These are phyloP conservation scores for Didymellaceae sp. DNA, from an alignment of 2,329 filamentous ascomycete genomes.

Conservation along the genomic window DNA sequence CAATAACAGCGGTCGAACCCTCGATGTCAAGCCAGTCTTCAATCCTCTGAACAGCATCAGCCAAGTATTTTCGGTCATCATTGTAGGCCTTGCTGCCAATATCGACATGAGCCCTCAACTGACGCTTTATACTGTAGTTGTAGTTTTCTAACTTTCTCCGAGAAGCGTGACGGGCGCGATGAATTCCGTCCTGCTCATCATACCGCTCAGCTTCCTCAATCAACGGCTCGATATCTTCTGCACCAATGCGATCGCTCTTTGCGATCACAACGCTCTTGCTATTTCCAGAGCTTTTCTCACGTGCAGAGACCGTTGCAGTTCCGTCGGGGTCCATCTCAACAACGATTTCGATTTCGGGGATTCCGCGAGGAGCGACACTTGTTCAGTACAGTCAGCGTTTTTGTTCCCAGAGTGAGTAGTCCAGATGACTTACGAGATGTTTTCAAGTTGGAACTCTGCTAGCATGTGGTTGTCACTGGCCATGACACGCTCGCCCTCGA, in stretches of 20 bases:
- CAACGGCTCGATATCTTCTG: constrained; percentile 99
- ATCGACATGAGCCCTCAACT: constrained; percentile 94
- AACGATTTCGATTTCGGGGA: constrained; percentile 97
- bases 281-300: constrained; percentile 98
- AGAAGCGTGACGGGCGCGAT: constrained; percentile 93
- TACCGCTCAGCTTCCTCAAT: constrained; percentile 98
- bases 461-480: constrained; percentile 95
- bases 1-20: constrained; percentile 78
- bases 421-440: constrained; percentile 70
- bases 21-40: constrained; percentile 98
- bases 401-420: background rate
- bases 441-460: constrained; percentile 97
- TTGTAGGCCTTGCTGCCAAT: constrained; percentile 98
- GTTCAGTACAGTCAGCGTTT: constrained; percentile 25
- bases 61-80: constrained; percentile 95
- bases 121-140: constrained; percentile 98
- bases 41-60: constrained; percentile 96
- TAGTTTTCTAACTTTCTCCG: constrained; percentile 99
- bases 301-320: constrained; percentile 93
- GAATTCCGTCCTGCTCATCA: constrained; percentile 98
- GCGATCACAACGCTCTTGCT: constrained; percentile 97
- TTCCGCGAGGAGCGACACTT: constrained; percentile 86
- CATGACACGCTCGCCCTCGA: constrained; percentile 89
- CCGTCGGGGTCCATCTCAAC: constrained; percentile 99
- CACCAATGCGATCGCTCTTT: constrained; percentile 95